These are phyloP conservation scores for Gonapodya sp. DNA, from an alignment of 192 early-diverging fungal genomes.

Conservation along the genomic window DNA sequence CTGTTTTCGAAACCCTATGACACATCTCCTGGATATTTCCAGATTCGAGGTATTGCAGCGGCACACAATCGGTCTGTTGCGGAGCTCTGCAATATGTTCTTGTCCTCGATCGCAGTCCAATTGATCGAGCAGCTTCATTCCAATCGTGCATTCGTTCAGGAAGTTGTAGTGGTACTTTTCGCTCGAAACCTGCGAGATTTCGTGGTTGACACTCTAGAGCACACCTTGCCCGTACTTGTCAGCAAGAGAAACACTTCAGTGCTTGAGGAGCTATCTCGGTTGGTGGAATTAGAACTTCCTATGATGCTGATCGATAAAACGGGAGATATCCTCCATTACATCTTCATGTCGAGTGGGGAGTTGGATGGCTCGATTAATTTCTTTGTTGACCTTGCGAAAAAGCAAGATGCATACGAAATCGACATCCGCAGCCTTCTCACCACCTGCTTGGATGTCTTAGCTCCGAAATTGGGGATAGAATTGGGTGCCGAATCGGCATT, in stretches of 20 bases:
- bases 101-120: not conserved
- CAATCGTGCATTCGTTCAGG: not conserved
- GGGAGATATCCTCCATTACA: not conserved
- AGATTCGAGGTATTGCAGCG: not conserved
- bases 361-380: not conserved
- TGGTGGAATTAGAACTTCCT: not conserved
- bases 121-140: not conserved
- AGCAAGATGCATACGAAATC: not conserved
- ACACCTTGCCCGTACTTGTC: not conserved
- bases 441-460: not conserved
- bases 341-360: not conserved
- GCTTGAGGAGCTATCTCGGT: not conserved
- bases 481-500: not conserved
- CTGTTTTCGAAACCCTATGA: not conserved
- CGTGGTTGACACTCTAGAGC: not conserved
- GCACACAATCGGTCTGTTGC: not conserved
- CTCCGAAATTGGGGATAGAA: not conserved
- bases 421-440: not conserved
- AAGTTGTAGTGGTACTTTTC: not conserved
- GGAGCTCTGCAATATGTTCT: not conserved
- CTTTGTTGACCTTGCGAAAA: not conserved
- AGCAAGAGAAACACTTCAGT: not conserved
- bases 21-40: not conserved
- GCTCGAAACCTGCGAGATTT: not conserved
- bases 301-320: not conserved